Base-by-base conservation (phyloP, 257 asterid genomes). In the Solanum lignicaule region DNA sequence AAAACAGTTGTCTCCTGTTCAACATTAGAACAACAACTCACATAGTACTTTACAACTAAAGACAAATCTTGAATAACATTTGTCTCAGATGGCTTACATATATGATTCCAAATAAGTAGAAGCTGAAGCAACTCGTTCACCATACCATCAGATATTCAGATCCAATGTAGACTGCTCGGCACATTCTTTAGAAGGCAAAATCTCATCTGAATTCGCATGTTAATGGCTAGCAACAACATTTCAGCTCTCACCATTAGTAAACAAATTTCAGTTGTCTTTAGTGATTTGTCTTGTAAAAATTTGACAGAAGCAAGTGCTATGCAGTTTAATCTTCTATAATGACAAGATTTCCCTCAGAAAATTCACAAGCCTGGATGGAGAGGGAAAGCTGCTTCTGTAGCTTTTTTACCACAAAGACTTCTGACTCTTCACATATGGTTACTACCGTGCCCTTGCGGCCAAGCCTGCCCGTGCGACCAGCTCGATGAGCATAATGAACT, bases 381-480 rank as follows among this genome's bases (percentile, higher is more conserved):
- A 96, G 93, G 82, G 94, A 95, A 52, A 97, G 98, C 94, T 97
- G 98, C 92, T 94, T 96, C 93, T 92, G 95, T 86, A 96, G 91
- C 90, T 96, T 97, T 94, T 88, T 96, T 85, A 96, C 91, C 5
- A 97, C 93, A 90, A 96, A 96, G 41, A 96, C 98, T 90, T 97
- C 98, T 9, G 94, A 68, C 86, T 94, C 98, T 92, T 97, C 99
- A 18, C 99, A 97, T 88, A 97, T 91, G 87, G 94, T 91, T 39
- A 97, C 96, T 90, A 97, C 99, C 12, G 89, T 93, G 52, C 99
- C 99, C 87, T 84, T 93, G 81, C 99, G 91, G 36, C 99, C 99
- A 20, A 96, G 97, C 7, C 99, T 95, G 33, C 99, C 99, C 3
- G 99, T 95, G 68, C 99, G 90, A 15, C 99, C 99, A 38, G 99